phyloP scores from a whole-genome alignment of 345 rosid species.

The Conringia planisiliqua region DNA sequence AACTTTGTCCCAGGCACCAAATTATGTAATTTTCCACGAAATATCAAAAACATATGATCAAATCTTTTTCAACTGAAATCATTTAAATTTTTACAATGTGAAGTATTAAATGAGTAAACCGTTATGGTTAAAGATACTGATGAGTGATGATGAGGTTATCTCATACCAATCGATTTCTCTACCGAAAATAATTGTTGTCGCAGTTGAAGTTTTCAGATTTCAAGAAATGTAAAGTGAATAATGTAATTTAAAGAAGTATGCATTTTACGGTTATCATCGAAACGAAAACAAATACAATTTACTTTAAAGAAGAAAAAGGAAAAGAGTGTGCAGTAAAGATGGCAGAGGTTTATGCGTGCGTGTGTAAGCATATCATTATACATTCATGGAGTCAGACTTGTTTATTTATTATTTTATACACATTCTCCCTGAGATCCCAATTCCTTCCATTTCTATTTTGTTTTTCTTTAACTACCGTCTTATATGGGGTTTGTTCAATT shows the following conservation, averaged over 20 bases:
- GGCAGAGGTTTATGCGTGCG: constrained; percentile 41
- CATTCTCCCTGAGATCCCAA: constrained; percentile 20
- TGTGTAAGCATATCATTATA: constrained; percentile 38
- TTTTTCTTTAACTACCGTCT: neutral
- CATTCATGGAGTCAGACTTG: constrained; percentile 30
- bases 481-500: constrained; percentile 2
- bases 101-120: neutral
- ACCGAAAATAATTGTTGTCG: neutral
- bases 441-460: constrained; percentile 3
- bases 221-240: constrained; percentile 13
- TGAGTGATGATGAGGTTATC: neutral
- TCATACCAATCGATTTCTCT: constrained; percentile 5
- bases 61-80: neutral
- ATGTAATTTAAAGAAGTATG: neutral
- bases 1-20: neutral
- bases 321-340: constrained; percentile 38
- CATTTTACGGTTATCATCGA: constrained; percentile 18
- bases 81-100: neutral
- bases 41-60: neutral
- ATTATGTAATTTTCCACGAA: neutral
- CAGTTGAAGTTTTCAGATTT: constrained; percentile 9
- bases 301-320: constrained; percentile 24
- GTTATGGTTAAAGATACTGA: neutral
- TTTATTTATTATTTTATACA: constrained; percentile 28
- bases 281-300: constrained; percentile 7